These are phyloP conservation scores for Fusarium sp. DNA, from an alignment of 2,329 filamentous ascomycete genomes.

Conservation along the genomic window DNA sequence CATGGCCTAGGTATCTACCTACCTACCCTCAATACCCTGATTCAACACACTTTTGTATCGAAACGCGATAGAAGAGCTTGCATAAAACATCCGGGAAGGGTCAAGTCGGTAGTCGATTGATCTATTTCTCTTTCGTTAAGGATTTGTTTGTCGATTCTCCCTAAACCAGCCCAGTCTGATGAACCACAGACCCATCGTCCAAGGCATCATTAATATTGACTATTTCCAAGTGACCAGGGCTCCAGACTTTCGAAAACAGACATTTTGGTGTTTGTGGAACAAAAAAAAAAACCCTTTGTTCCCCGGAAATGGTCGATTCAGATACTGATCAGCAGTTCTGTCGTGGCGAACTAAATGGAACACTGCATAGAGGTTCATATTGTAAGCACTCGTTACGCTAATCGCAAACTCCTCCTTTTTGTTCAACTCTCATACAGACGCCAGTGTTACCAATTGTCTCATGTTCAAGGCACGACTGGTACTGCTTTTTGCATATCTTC, in stretches of 20 bases:
- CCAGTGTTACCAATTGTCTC: not conserved
- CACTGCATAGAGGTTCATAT: not conserved
- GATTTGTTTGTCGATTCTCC: not conserved
- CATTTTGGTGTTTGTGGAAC: not conserved
- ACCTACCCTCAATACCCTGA: not conserved
- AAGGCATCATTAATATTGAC: not conserved
- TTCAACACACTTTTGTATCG: not conserved
- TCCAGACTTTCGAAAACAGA: not conserved
- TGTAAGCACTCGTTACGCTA: not conserved
- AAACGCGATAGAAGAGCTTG: not conserved
- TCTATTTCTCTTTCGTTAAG: not conserved
- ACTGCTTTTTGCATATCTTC: not conserved
- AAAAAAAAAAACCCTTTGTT: not conserved
- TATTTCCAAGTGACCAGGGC: not conserved
- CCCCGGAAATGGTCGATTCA: not conserved
- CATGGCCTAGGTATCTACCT: not conserved
- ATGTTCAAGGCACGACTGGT: not conserved
- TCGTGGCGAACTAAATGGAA: not conserved
- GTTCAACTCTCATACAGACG: not conserved
- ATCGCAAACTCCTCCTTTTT: not conserved
- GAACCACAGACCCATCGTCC: not conserved
- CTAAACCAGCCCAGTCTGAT: not conserved
- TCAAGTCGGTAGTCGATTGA: not conserved
- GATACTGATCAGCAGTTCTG: not conserved
- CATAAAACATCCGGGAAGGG: not conserved